Base-by-base conservation (phyloP, 371 early-diverging fungal species). In the Nematocida displodere region DNA sequence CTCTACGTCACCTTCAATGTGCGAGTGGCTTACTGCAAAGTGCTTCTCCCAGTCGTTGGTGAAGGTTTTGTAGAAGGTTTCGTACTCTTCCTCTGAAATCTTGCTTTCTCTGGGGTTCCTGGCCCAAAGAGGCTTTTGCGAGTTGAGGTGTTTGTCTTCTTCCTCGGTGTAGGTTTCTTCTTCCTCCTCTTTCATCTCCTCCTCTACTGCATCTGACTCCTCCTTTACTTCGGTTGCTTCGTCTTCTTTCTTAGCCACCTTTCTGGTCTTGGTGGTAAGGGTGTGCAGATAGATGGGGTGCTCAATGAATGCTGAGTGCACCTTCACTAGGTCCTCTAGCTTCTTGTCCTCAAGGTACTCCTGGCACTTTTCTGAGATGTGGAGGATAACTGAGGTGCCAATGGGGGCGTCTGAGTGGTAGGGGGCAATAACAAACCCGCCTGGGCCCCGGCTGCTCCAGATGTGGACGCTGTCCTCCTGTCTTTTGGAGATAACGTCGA, bases 1-100 rank as follows among this genome's bases (percentile, higher is more conserved):
- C 79, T 91, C 88, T 87, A 94, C 90, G 82, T 91, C 91, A 78
- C 94, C 93, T 84, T 93, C 93, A 58, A 91, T 90, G 7, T 37
- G 58, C 82, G 90, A 92, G 87, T 91, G 91, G 87, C 90, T 91
- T 81, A 89, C 88, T 66, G 92, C 88, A 15, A 79, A 17, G 82
- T 89, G 91, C 75, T 93, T 93, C 84, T 92, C 93, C 91, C 91
- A 91, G 87, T 93, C 92, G 85, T 91, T 91, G 82, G 89, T 85
- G 79, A 92, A 85, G 61, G 90, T 85, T 87, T 92, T 93, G 88
- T 93, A 93, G 88, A 93, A 93, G 47, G 87, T 82, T 65, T 86
- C 87, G 82, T 92, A 91, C 85, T 92, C 92, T 79, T 92, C 91
- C 84, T 87, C 85, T 83, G 87, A 87, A 82, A 92, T 88, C n/a